These are phyloP conservation scores for Lentinus brumalis DNA, from an alignment of 768 basidiomycete species.

Conservation along the genomic window DNA sequence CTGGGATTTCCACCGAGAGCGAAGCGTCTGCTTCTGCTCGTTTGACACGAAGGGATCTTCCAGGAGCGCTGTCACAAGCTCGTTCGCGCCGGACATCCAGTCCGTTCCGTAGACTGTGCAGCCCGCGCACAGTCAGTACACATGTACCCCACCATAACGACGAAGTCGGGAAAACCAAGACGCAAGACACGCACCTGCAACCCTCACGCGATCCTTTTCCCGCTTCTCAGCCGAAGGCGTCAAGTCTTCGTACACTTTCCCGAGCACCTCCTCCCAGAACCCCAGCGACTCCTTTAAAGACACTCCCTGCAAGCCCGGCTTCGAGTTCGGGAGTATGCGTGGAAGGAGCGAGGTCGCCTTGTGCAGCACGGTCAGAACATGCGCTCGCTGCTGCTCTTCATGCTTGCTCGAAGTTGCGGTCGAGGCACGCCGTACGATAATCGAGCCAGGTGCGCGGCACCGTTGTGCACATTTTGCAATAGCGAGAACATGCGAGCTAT, in stretches of 20 bases:
- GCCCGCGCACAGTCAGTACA: too few species aligned
- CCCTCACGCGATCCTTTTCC: slow-evolving; percentile 37
- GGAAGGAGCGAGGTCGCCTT: slow-evolving; percentile 50
- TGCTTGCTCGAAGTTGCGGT: slow-evolving; percentile 13
- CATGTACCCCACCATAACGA: background rate
- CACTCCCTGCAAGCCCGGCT: slow-evolving; percentile 15
- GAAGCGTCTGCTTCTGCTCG: slow-evolving; percentile 43
- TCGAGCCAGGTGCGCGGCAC: background rate
- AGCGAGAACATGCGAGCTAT: slow-evolving; percentile 1
- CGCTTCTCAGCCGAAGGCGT: slow-evolving; percentile 33
- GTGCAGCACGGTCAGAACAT: slow-evolving; percentile 50
- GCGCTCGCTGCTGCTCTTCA: slow-evolving; percentile 20
- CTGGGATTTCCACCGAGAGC: slow-evolving; percentile 44
- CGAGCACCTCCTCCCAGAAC: slow-evolving; percentile 51
- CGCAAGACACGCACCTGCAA: slow-evolving; percentile 47
- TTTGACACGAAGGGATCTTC: slow-evolving; percentile 71
- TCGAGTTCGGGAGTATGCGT: slow-evolving; percentile 38
- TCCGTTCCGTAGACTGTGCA: slow-evolving; percentile 59
- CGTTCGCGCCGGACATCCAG: slow-evolving; percentile 52
- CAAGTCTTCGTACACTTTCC: slow-evolving; percentile 33
- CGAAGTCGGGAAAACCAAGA: too few species aligned
- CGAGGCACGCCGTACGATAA: slow-evolving; percentile 16
- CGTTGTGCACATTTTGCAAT: background rate
- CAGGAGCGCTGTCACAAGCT: slow-evolving; percentile 70
- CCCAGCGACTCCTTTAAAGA: slow-evolving; percentile 32